These are phyloP conservation scores for Sporobolus alterniflorus DNA, from an alignment of 202 grass and related monocot species.

Conservation along the genomic window DNA sequence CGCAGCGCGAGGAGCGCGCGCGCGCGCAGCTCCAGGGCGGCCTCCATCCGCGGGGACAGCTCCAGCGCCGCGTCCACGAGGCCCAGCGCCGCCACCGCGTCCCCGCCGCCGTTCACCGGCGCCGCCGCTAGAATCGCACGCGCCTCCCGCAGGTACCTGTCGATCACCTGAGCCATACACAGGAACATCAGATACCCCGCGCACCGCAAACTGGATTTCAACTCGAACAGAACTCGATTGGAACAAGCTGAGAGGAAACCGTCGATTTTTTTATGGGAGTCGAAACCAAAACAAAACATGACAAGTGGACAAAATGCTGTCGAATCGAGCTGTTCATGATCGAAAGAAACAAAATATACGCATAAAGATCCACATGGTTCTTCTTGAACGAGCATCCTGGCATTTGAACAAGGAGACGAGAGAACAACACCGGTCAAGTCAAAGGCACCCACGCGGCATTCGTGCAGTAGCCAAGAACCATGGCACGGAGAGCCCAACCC, in stretches of 20 bases:
- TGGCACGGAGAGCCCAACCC: too few species aligned
- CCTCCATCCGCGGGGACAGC: conserved; percentile 74
- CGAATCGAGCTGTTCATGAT: too few species aligned
- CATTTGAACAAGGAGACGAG: not conserved
- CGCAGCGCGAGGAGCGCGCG: conserved; percentile 85
- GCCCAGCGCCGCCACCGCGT: conserved; percentile 66
- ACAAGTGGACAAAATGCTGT: too few species aligned
- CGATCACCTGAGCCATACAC: conserved; percentile 78
- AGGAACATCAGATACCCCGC: conserved; percentile 42
- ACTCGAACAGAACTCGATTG: not conserved
- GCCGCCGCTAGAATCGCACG: conserved; percentile 60
- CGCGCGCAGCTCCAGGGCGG: conserved; percentile 83
- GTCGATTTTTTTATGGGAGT: not conserved
- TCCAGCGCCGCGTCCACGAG: conserved; percentile 78
- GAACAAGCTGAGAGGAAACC: not conserved
- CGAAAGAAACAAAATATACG: conserved; percentile 10
- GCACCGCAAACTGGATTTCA: too few species aligned
- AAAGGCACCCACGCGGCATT: not conserved
- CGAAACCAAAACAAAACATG: conserved; percentile 2
- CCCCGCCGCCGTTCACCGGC: conserved; percentile 47
- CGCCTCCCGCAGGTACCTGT: conserved; percentile 81
- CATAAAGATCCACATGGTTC: not conserved
- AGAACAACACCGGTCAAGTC: not conserved
- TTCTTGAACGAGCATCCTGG: not conserved
- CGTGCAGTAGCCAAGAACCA: not conserved